These are phyloP conservation scores for Poteriospumella lacustris DNA, from an alignment of 108 stramenopile species.

Conservation along the genomic window DNA sequence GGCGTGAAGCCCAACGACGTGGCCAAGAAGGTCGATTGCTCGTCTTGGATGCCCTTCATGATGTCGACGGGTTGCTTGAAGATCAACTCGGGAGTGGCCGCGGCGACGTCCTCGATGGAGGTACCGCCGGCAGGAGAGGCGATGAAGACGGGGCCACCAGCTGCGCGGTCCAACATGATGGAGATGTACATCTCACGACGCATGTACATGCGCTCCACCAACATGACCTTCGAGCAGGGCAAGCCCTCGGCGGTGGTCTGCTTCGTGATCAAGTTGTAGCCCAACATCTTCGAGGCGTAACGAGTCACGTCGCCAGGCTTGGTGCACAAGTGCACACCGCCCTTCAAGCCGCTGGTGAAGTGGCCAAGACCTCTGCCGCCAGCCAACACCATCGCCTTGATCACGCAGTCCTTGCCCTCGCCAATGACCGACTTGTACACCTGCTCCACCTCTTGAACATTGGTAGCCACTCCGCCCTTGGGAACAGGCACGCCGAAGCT, in stretches of 20 bases:
- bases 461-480: too few species aligned
- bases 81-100: conserved; percentile 65
- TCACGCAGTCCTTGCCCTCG: conserved; percentile 53
- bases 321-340: conserved; percentile 76
- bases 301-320: conserved; percentile 55
- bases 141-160: conserved; percentile 67
- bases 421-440: too few species aligned
- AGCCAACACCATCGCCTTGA: conserved; percentile 77
- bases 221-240: conserved; percentile 61
- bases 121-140: conserved; percentile 70
- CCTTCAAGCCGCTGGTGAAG: conserved; percentile 76
- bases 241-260: conserved; percentile 73
- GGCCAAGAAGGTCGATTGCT: conserved; percentile 36
- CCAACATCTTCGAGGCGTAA: conserved; percentile 69
- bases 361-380: conserved; percentile 76
- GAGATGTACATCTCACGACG: conserved; percentile 70
- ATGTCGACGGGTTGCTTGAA: conserved; percentile 71
- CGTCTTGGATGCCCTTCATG: conserved; percentile 62
- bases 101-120: conserved; percentile 74
- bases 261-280: conserved; percentile 70
- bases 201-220: conserved; percentile 73
- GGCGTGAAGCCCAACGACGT: background rate
- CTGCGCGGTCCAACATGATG: conserved; percentile 69
- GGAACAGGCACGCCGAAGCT: too few species aligned
- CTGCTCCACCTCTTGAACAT: too few species aligned